These are phyloP conservation scores for Perkinsus chesapeaki DNA, from an alignment of 169 alveolate species.

Conservation along the genomic window DNA sequence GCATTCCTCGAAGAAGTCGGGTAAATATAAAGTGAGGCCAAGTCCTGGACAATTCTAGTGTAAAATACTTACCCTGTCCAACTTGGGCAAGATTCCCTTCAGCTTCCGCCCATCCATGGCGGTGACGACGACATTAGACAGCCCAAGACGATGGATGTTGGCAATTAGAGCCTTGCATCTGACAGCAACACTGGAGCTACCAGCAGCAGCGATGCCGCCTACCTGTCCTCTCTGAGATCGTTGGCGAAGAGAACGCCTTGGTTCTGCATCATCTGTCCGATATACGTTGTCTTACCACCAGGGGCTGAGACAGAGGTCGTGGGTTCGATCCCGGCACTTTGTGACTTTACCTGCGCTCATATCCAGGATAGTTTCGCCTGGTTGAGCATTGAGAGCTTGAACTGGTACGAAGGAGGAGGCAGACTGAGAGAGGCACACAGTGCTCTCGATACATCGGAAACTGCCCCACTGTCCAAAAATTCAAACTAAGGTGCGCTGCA, in stretches of 20 bases:
- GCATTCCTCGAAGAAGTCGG: too few relatives aligned
- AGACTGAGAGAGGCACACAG: constrained; percentile 26
- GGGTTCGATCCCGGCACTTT: constrained; percentile 13
- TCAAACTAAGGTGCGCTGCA: too few relatives aligned
- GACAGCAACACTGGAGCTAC: not conserved
- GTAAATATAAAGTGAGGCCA: too few relatives aligned
- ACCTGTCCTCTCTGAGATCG: constrained; percentile 68
- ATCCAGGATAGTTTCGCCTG: constrained; percentile 75
- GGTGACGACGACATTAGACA: constrained; percentile 20
- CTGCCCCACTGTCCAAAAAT: too few relatives aligned
- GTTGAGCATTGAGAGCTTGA: constrained; percentile 81
- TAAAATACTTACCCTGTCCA: not conserved
- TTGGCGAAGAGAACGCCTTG: constrained; percentile 80
- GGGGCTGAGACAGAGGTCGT: constrained; percentile 44
- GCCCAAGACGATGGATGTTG: constrained; percentile 41
- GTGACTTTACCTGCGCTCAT: constrained; percentile 72
- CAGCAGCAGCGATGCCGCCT: not conserved
- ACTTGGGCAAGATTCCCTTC: constrained; percentile 55
- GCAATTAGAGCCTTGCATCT: constrained; percentile 66
- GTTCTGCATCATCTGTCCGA: constrained; percentile 84
- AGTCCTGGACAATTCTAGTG: too few relatives aligned
- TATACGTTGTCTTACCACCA: constrained; percentile 87
- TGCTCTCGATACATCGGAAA: too few relatives aligned
- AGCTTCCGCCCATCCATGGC: constrained; percentile 73
- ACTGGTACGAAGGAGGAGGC: constrained; percentile 84